These are phyloP conservation scores for Musa beccarii DNA, from an alignment of 176 grass and related monocot genomes.

Conservation along the genomic window DNA sequence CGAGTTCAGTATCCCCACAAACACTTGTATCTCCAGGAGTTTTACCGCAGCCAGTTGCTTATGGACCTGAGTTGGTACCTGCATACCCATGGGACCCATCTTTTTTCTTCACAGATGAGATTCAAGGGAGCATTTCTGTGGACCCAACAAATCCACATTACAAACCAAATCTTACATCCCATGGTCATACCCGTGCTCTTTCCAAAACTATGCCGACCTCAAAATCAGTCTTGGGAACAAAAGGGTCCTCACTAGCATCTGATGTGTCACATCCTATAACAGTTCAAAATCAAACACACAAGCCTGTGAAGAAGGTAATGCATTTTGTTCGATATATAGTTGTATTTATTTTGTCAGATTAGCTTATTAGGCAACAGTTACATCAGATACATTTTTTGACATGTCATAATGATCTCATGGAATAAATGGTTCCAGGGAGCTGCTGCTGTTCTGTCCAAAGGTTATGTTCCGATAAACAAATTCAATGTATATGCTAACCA, in stretches of 20 bases:
- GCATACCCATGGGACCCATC: slow-evolving; percentile 62
- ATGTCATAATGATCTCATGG: slow-evolving; percentile 21
- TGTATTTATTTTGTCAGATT: neutral
- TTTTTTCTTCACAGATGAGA: slow-evolving; percentile 48
- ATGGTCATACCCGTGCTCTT: slow-evolving; percentile 33
- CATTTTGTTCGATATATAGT: slow-evolving; percentile 6
- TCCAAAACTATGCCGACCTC: slow-evolving; percentile 27
- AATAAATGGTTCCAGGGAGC: slow-evolving; percentile 37
- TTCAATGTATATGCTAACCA: slow-evolving; percentile 38
- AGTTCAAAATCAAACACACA: slow-evolving; percentile 29
- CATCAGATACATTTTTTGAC: neutral
- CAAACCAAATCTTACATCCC: slow-evolving; percentile 35
- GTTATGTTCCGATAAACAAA: slow-evolving; percentile 44
- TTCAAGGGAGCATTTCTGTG: slow-evolving; percentile 44
- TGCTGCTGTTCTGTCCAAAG: slow-evolving; percentile 49
- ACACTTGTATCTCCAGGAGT: slow-evolving; percentile 32
- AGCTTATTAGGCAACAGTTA: neutral
- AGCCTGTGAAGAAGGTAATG: slow-evolving; percentile 60
- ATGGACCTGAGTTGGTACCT: slow-evolving; percentile 50
- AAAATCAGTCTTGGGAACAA: slow-evolving; percentile 35
- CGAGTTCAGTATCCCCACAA: slow-evolving; percentile 33
- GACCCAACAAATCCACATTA: slow-evolving; percentile 42
- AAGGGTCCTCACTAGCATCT: slow-evolving; percentile 49
- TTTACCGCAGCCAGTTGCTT: slow-evolving; percentile 45
- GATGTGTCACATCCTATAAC: slow-evolving; percentile 21